A percentile compares a stretch with the other conserved stretches of the same genome.
Evolutionary conservation across 73 alveolate genomes (phyloP).

Genomic region (Paramecium tetraurelia): DNA sequence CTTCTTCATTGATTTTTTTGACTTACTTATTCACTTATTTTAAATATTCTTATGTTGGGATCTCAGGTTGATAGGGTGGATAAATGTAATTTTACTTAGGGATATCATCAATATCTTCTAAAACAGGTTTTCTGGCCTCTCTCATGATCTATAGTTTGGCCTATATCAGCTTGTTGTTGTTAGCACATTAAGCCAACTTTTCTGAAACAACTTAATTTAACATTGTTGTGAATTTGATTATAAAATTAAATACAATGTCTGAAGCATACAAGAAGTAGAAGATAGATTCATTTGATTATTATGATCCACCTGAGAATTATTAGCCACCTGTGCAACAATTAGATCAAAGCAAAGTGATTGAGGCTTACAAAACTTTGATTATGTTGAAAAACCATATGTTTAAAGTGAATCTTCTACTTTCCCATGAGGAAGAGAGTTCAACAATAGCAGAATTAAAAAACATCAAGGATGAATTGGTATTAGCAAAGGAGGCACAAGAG

Average conservation of each 20-base stretch:
- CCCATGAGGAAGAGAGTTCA: conserved; percentile 23
- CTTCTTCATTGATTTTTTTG: background rate
- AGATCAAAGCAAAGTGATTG: background rate
- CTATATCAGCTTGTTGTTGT: background rate
- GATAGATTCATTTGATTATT: background rate
- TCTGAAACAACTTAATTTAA: background rate
- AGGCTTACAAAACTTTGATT: conserved; percentile 36
- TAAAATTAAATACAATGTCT: background rate
- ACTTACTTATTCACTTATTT: background rate
- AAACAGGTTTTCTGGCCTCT: background rate
- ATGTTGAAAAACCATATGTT: conserved; percentile 48
- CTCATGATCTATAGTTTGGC: background rate
- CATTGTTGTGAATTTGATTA: background rate
- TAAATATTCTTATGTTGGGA: background rate
- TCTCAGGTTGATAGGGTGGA: background rate
- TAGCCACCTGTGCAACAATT: background rate
- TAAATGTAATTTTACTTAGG: background rate
- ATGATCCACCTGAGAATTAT: background rate
- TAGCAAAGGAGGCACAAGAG: conserved; percentile 5
- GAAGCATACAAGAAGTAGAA: background rate
- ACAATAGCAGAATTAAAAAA: conserved; percentile 43
- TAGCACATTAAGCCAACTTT: background rate
- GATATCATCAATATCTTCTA: background rate
- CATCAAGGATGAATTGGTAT: conserved; percentile 5
- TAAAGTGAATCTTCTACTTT: conserved; percentile 34